Evolutionary conservation across 208 protist species (phyloP), one percentile per base, ranked within the genome.

Genomic region (Leishmania arabica): DNA sequence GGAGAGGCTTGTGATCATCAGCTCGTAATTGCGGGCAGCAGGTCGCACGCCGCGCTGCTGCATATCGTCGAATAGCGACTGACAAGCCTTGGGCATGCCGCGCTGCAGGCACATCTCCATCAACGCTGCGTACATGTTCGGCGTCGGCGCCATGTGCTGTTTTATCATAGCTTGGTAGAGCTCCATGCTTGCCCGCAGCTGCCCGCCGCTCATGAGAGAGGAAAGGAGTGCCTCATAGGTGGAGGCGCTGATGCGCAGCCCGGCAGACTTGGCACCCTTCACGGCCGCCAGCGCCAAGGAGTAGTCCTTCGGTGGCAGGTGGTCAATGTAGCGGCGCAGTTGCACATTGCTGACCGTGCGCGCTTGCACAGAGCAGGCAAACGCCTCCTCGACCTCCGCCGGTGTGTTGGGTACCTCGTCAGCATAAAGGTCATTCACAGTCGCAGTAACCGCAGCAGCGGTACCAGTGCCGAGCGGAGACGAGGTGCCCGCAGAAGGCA

Each of bases 91-190:
- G 13, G 91, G 84, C 86, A 93, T 90, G 8, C 91, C 88, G 1
- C 92, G 86, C 68, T 95, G 85, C 40, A 97, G 68, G 80, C 95
- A 97, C 82, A 96, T 83, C 58, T 91, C 81, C 95, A 96, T 97
- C 69, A 97, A 79, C 42, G 85, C 81, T 4, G 88, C 91, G 83
- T 95, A 98, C 53, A 91, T 91, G 66, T 89, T 84, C 15, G 92
- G 78, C 17, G 93, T 96, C 19, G 95, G 95, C 0, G 84, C 83
- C 83, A 96, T 89, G 76, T 83, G 85, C 37, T 86, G 74, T 7
- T 75, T n/a, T 31, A 93, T 60, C 93, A 98, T 95, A 2, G 87
- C 45, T 51, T 91, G 82, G 75, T 96, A 95, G 13, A 95, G 70
- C 79, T 94, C 93, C 89, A 98, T 94, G 77, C 90, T 89, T n/a